phyloP scores from a whole-genome alignment of 306 rosid species.

The Abrus pulchellus region DNA sequence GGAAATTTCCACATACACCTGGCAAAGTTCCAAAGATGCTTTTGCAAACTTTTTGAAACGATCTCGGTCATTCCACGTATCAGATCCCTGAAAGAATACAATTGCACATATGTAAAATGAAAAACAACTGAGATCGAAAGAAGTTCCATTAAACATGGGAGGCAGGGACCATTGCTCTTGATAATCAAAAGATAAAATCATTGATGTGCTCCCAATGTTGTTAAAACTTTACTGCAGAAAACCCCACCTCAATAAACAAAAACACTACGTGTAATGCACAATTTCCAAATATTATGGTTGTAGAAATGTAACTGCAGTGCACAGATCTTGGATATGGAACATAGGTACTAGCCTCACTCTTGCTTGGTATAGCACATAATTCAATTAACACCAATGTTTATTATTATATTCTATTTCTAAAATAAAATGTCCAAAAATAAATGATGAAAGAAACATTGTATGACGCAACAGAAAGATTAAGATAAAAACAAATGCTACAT shows the following conservation, averaged over 20 bases:
- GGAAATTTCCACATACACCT: slow-evolving; percentile 78
- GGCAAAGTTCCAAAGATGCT: slow-evolving; percentile 90
- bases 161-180: slow-evolving; percentile 15
- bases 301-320: slow-evolving; percentile 27
- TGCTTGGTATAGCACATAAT: background rate
- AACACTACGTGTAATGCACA: slow-evolving; percentile 16
- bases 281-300: background rate
- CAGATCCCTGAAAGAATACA: slow-evolving; percentile 75
- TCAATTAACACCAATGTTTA: background rate
- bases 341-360: background rate
- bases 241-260: background rate
- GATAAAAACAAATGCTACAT: too few species aligned
- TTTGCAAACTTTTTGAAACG: slow-evolving; percentile 79
- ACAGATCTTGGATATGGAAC: slow-evolving; percentile 13
- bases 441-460: background rate
- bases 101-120: slow-evolving; percentile 11
- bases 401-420: background rate
- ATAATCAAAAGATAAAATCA: slow-evolving; percentile 1
- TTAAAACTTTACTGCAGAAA: background rate
- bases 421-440: background rate
- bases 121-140: slow-evolving; percentile 28
- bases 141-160: background rate
- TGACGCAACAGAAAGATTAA: background rate
- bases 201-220: background rate
- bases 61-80: slow-evolving; percentile 77